phyloP scores from a whole-genome alignment of 169 alveolate species.

The Amoebophrya sp. region DNA sequence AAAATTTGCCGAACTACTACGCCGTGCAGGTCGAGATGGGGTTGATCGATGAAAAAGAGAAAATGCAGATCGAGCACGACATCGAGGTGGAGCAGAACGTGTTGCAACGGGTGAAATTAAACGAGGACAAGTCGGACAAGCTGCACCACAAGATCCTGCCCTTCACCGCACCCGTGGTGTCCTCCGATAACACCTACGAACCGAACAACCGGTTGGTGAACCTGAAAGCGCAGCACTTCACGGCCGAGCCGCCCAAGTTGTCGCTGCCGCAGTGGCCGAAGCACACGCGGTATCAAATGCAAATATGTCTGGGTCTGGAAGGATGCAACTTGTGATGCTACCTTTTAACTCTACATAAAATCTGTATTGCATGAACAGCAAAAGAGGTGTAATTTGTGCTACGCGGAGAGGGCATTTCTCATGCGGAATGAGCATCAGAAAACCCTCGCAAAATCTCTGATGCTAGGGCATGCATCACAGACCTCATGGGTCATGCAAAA shows the following conservation, averaged over 20 bases:
- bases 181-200: constrained; percentile 13
- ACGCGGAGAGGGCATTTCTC: too few species aligned
- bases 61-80: background rate
- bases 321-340: too few species aligned
- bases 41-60: background rate
- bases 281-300: too few species aligned
- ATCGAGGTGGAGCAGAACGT: background rate
- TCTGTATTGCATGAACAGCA: too few species aligned
- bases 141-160: background rate
- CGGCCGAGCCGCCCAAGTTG: background rate
- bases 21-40: background rate
- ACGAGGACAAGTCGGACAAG: background rate
- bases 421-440: too few species aligned
- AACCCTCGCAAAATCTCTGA: too few species aligned
- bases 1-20: background rate
- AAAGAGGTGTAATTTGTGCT: too few species aligned
- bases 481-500: too few species aligned
- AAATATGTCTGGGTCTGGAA: too few species aligned
- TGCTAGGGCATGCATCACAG: too few species aligned
- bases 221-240: background rate
- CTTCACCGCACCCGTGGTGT: background rate
- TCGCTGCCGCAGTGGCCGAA: background rate
- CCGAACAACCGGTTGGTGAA: background rate
- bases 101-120: background rate
- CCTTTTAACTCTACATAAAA: too few species aligned